phyloP scores from a whole-genome alignment of 2,329 filamentous ascomycete genomes.

The Hysterium pulicare region DNA sequence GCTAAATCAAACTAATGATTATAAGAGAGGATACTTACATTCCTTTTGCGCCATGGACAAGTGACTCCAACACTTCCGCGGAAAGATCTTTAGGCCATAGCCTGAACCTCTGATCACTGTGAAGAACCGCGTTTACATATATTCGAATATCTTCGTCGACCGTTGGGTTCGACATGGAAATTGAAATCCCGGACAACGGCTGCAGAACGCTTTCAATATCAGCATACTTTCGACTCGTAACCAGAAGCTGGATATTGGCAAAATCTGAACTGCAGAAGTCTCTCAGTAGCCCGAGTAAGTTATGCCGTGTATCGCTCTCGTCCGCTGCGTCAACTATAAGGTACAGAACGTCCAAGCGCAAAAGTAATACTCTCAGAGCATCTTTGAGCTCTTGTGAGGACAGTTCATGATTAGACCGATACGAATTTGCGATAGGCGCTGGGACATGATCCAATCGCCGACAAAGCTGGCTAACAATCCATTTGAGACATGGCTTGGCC shows the following conservation, averaged over 20 bases:
- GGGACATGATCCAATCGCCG: conserved; percentile 2
- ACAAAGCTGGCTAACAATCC: conserved; percentile 5
- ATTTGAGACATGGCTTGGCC: conserved; percentile 6
- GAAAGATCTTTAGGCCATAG: conserved; percentile 1
- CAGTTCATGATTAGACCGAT: conserved; percentile 2
- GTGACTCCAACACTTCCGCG: conserved; percentile 2
- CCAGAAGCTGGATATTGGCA: conserved; percentile 1
- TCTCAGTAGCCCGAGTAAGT: conserved; percentile 4
- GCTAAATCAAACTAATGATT: background rate
- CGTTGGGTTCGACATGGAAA: conserved; percentile 8
- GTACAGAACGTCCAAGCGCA: conserved; percentile 5
- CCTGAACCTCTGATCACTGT: background rate
- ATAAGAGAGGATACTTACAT: conserved; percentile 5
- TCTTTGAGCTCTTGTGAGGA: background rate
- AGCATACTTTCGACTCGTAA: background rate
- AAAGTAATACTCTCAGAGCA: conserved; percentile 1
- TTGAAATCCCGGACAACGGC: background rate
- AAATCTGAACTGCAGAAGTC: background rate
- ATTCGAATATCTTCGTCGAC: conserved; percentile 7
- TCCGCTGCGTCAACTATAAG: conserved; percentile 7
- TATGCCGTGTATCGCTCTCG: conserved; percentile 5
- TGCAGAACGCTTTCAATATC: conserved; percentile 5
- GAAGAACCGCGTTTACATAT: conserved; percentile 1
- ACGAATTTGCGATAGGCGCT: background rate
- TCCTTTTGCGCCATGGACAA: conserved; percentile 6